Conservation (phyloP, 2,329 filamentous ascomycete species). For the Fusarium nanum region DNA sequence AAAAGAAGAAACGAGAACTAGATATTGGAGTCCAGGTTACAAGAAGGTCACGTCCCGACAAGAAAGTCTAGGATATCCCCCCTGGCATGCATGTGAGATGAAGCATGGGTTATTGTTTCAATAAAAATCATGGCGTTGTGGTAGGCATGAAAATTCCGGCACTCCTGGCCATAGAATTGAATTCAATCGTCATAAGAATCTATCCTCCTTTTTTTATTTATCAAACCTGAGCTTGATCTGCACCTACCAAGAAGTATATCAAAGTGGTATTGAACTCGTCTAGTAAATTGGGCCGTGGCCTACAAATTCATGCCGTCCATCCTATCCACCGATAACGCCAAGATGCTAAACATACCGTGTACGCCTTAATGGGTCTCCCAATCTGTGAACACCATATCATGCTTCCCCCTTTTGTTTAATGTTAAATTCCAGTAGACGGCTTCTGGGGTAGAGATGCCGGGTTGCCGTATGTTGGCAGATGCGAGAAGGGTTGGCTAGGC, state of each 20-base stretch:
- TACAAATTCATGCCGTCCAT: conserved; percentile 50
- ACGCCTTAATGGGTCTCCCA: conserved; percentile 48
- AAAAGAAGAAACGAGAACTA: conserved; percentile 34
- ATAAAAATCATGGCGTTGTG: conserved; percentile 55
- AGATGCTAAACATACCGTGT: conserved; percentile 54
- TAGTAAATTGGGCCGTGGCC: conserved; percentile 47
- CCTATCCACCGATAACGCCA: conserved; percentile 55
- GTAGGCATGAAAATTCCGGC: conserved; percentile 51
- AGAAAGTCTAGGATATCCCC: conserved; percentile 41
- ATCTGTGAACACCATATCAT: conserved; percentile 48
- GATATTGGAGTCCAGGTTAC: conserved; percentile 37
- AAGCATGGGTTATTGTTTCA: conserved; percentile 50
- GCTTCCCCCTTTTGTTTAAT: conserved; percentile 39
- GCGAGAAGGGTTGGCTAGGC: conserved; percentile 61
- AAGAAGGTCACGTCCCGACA: conserved; percentile 41
- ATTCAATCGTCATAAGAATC: conserved; percentile 51
- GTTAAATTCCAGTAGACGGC: conserved; percentile 62
- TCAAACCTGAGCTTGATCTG: conserved; percentile 1
- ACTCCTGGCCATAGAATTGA: conserved; percentile 50
- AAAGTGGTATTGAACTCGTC: conserved; percentile 48
- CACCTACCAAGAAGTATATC: conserved; percentile 34
- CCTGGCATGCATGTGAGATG: conserved; percentile 46
- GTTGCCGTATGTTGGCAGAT: conserved; percentile 68
- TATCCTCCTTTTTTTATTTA: conserved; percentile 9
- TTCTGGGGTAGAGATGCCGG: conserved; percentile 70